phyloP scores from a whole-genome alignment of 176 grass and related monocot genomes.

The Phyllostachys edulis region DNA sequence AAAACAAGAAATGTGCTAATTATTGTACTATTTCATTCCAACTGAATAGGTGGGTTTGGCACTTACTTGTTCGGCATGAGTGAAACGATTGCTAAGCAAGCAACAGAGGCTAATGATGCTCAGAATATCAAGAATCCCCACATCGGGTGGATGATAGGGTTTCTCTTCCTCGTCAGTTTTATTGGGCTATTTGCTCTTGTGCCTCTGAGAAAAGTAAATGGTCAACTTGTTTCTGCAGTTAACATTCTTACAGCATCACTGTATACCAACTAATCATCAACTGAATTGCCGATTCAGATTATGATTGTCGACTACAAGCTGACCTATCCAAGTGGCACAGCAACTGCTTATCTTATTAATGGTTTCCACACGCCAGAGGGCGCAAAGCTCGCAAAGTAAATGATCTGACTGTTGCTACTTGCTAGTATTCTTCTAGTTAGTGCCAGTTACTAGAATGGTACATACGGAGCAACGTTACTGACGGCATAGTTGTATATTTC shows the following conservation, averaged over 20 bases:
- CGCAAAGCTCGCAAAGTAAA: slow-evolving; percentile 75
- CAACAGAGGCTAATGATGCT: slow-evolving; percentile 50
- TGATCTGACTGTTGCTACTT: background rate
- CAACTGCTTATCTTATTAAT: slow-evolving; percentile 62
- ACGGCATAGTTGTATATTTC: background rate
- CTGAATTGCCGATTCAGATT: slow-evolving; percentile 39
- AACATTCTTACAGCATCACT: background rate
- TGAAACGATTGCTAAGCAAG: slow-evolving; percentile 46
- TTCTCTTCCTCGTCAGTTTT: slow-evolving; percentile 66
- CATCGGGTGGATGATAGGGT: slow-evolving; percentile 74
- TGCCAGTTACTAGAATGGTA: background rate
- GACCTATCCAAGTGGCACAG: slow-evolving; percentile 65
- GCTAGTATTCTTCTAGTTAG: background rate
- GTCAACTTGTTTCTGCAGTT: background rate
- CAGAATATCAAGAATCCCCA: slow-evolving; percentile 56
- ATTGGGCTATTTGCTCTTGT: slow-evolving; percentile 75
- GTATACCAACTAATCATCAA: background rate
- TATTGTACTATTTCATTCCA: slow-evolving; percentile 24
- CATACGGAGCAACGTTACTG: background rate
- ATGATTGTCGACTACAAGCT: slow-evolving; percentile 84
- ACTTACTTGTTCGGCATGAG: slow-evolving; percentile 75
- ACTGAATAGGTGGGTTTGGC: slow-evolving; percentile 61
- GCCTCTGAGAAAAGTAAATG: slow-evolving; percentile 68
- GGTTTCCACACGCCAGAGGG: slow-evolving; percentile 63
- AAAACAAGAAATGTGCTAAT: background rate